A percentile compares a stretch with the other conserved stretches of the same genome.
Evolutionary conservation across 2,329 filamentous ascomycete genomes (phyloP).

Genomic region (Microdochium trichocladiopsis): DNA sequence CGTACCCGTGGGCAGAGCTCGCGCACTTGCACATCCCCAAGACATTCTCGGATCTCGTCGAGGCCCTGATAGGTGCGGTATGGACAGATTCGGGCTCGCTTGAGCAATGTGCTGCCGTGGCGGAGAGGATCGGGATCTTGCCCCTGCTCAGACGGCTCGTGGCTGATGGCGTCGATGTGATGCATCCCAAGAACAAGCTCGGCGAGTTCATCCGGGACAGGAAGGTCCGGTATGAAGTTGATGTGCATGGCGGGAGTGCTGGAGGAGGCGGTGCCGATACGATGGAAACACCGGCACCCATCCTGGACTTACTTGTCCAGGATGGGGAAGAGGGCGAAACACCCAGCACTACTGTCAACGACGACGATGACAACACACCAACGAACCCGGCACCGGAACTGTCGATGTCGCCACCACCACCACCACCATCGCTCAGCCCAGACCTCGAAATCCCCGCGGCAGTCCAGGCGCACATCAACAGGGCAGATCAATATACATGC

Average conservation of each 20-base stretch:
- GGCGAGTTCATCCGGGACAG: constrained; percentile 43
- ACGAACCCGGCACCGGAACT: too few species aligned
- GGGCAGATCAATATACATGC: constrained; percentile 29
- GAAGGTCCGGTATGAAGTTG: constrained; percentile 44
- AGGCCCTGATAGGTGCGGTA: constrained; percentile 72
- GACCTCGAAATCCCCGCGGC: constrained; percentile 3
- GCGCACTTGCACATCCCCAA: constrained; percentile 61
- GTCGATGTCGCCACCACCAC: too few species aligned
- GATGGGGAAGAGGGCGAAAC: too few species aligned
- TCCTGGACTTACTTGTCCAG: too few species aligned
- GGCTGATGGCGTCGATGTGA: constrained; percentile 45
- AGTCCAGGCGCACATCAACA: constrained; percentile 9
- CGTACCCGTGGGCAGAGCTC: constrained; percentile 79
- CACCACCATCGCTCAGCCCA: not conserved
- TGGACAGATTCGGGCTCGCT: constrained; percentile 72
- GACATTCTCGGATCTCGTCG: constrained; percentile 77
- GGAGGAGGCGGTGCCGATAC: too few species aligned
- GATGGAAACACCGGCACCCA: too few species aligned
- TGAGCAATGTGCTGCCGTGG: constrained; percentile 49
- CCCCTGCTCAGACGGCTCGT: constrained; percentile 55
- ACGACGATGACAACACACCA: too few species aligned
- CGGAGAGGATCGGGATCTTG: constrained; percentile 59
- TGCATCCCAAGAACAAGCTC: constrained; percentile 63
- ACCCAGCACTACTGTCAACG: too few species aligned
- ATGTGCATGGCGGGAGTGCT: constrained; percentile 9